Conservation (phyloP, 2,329 filamentous ascomycete species). For the Fusarium sp. region DNA sequence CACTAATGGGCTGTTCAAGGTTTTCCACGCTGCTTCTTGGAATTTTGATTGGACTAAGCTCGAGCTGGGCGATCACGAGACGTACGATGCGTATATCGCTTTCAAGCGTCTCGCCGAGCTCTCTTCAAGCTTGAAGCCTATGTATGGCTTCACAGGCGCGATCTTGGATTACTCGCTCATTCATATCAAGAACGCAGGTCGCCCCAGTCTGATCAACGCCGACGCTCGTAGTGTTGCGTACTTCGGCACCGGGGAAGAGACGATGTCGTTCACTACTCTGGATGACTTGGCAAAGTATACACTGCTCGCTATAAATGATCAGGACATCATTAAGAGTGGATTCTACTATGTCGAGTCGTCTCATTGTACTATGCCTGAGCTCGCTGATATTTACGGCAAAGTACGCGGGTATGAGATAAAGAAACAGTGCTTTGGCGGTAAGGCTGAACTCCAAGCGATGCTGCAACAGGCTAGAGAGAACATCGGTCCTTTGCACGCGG, state of each 20-base stretch:
- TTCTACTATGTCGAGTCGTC: background rate
- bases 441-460: background rate
- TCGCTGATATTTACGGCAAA: background rate
- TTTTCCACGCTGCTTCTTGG: slow-evolving; percentile 3
- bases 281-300: slow-evolving; percentile 4
- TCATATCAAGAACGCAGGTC: background rate
- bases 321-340: background rate
- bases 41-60: slow-evolving; percentile 13
- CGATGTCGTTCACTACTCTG: background rate
- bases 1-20: background rate
- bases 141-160: background rate
- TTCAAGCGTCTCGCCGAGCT: slow-evolving; percentile 13
- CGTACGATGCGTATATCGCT: slow-evolving; percentile 6
- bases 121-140: background rate
- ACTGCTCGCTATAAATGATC: background rate
- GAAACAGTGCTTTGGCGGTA: background rate
- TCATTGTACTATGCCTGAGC: background rate
- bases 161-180: slow-evolving; percentile 5
- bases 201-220: background rate
- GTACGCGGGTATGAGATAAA: background rate
- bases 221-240: background rate
- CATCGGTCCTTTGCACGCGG: background rate
- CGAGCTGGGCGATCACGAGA: slow-evolving; percentile 2
- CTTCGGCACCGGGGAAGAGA: background rate
- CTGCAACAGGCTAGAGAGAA: background rate